Conservation (phyloP, 257 asterid species). For the Phtheirospermum japonicum region DNA sequence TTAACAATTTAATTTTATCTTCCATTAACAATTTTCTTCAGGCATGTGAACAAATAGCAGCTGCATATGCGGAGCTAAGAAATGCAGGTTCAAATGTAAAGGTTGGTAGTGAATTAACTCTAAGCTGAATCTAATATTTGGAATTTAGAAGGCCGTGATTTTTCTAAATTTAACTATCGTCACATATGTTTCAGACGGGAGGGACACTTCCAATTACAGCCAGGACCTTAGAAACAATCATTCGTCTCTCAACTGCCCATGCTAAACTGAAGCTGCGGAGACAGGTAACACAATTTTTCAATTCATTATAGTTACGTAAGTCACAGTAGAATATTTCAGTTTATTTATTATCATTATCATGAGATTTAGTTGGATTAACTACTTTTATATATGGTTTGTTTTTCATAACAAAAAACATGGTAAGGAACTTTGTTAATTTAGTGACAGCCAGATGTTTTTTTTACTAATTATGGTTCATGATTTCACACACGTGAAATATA, state of each 20-base stretch:
- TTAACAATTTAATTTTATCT: slow-evolving; percentile 26
- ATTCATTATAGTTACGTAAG: not conserved
- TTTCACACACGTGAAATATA: not conserved
- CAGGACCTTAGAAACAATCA: slow-evolving; percentile 92
- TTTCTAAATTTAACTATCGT: slow-evolving; percentile 19
- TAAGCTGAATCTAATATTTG: slow-evolving; percentile 20
- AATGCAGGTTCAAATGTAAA: slow-evolving; percentile 78
- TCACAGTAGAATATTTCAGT: not conserved
- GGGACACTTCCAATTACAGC: slow-evolving; percentile 99
- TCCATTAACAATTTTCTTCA: slow-evolving; percentile 29
- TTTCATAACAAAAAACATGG: not conserved
- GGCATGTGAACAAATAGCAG: slow-evolving; percentile 96
- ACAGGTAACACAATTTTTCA: slow-evolving; percentile 50
- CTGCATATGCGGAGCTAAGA: slow-evolving; percentile 89
- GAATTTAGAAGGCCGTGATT: slow-evolving; percentile 14
- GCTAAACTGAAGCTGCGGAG: slow-evolving; percentile 85
- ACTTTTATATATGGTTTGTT: not conserved
- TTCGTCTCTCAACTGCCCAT: slow-evolving; percentile 94
- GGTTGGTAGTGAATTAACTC: slow-evolving; percentile 42
- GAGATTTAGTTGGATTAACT: slow-evolving; percentile 5
- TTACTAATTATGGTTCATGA: not conserved
- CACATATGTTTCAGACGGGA: slow-evolving; percentile 51
- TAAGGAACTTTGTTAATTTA: not conserved
- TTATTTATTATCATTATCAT: not conserved
- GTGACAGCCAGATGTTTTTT: not conserved